Percentiles rank a stretch among this genome's conserved stretches.
Evolutionary conservation across 805 yeast species (phyloP).

Genomic region (Torulaspora maleeae): DNA sequence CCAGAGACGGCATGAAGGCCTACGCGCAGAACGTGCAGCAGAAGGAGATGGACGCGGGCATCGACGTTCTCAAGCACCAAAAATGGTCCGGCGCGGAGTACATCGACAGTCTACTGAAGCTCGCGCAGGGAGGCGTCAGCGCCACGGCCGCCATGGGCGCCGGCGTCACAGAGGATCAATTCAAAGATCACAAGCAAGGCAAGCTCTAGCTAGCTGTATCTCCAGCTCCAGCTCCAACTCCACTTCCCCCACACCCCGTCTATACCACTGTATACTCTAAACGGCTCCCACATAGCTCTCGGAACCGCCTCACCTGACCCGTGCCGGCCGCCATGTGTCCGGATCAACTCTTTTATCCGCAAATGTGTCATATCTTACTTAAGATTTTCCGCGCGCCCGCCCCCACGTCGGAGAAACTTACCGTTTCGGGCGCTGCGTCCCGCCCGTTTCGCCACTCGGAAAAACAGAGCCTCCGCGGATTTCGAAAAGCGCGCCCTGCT

Average conservation of each 20-base stretch:
- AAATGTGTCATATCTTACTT: neutral
- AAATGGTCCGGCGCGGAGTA: constrained; percentile 99
- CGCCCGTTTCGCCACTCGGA: too few species aligned
- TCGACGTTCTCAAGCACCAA: constrained; percentile 96
- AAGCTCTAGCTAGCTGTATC: constrained; percentile 2
- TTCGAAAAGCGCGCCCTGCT: neutral
- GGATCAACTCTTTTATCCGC: neutral
- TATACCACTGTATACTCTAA: too few species aligned
- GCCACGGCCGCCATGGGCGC: constrained; percentile 98
- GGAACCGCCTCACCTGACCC: neutral
- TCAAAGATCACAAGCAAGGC: constrained; percentile 41
- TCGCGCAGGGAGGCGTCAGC: constrained; percentile 90
- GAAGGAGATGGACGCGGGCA: constrained; percentile 81
- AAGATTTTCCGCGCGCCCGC: too few species aligned
- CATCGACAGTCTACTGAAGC: constrained; percentile 82
- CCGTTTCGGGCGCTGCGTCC: too few species aligned
- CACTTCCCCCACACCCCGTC: neutral
- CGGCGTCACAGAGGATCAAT: constrained; percentile 97
- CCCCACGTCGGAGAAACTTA: too few species aligned
- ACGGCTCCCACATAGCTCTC: neutral
- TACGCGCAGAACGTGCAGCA: constrained; percentile 85
- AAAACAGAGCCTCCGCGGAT: neutral
- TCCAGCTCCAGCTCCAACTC: too few species aligned
- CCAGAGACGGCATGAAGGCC: constrained; percentile 88
- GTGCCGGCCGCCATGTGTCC: too few species aligned